These are phyloP conservation scores for Penicillium coffeae DNA, from an alignment of 495 filamentous ascomycete genomes.

Conservation along the genomic window DNA sequence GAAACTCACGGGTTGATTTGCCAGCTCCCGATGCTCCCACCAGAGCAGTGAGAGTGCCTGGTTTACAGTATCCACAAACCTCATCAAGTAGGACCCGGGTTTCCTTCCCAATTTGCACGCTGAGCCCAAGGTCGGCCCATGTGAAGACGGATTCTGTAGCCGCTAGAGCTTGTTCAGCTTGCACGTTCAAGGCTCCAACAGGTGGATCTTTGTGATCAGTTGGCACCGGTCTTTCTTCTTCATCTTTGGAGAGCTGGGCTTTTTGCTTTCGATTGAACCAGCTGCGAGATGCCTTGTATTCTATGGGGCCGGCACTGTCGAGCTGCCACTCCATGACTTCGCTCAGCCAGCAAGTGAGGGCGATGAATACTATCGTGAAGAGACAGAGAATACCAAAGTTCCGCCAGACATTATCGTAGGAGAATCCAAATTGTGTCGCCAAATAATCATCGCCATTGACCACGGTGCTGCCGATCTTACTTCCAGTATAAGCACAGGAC, in stretches of 20 bases:
- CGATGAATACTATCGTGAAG: conserved; percentile 54
- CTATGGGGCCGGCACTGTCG: conserved; percentile 59
- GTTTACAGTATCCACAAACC: conserved; percentile 72
- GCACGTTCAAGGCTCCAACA: conserved; percentile 5
- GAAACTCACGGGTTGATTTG: conserved; percentile 68
- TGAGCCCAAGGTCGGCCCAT: conserved; percentile 52
- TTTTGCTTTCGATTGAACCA: conserved; percentile 42
- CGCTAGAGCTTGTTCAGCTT: conserved; percentile 31
- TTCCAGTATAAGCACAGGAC: conserved; percentile 56
- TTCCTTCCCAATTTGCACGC: conserved; percentile 65
- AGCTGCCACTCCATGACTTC: conserved; percentile 56
- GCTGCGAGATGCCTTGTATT: conserved; percentile 46
- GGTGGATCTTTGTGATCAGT: conserved; percentile 16
- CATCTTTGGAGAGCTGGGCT: conserved; percentile 39
- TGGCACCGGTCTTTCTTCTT: conserved; percentile 37
- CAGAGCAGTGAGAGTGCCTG: conserved; percentile 73
- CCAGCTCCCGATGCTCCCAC: conserved; percentile 85
- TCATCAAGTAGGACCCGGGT: conserved; percentile 63
- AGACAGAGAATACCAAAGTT: conserved; percentile 63
- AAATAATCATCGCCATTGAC: conserved; percentile 54
- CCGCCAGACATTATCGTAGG: conserved; percentile 56
- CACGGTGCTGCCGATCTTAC: conserved; percentile 41
- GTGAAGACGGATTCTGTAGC: conserved; percentile 48
- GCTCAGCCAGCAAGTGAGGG: conserved; percentile 53
- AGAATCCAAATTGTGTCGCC: conserved; percentile 49